Percentiles rank a stretch among this genome's conserved stretches.
Conservation (phyloP, 1,139 yeast genomes). For the Yamadazyma oceani region DNA sequence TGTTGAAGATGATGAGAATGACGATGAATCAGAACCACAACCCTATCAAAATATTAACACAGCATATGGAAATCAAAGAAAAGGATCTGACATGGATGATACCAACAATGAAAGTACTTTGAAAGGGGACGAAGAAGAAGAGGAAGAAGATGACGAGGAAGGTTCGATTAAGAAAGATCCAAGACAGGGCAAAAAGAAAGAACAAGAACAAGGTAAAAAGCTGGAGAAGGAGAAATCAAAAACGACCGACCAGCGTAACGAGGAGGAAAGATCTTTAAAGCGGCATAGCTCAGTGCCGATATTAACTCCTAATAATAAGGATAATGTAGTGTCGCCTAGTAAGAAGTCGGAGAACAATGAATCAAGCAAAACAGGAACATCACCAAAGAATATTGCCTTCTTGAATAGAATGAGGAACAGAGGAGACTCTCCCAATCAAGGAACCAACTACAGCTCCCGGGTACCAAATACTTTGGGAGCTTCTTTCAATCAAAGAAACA, state of each 20-base stretch:
- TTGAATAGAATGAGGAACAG: constrained; percentile 9
- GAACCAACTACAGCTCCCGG: not conserved
- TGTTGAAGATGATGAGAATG: constrained; percentile 18
- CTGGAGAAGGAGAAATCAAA: constrained; percentile 14
- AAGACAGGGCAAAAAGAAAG: constrained; percentile 10
- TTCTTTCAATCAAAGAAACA: constrained; percentile 5
- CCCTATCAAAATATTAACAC: not conserved
- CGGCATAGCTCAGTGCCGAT: constrained; percentile 13
- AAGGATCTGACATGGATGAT: constrained; percentile 6
- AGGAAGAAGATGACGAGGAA: not conserved
- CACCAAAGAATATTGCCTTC: constrained; percentile 12
- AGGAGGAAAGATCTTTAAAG: constrained; percentile 5
- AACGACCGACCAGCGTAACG: not conserved
- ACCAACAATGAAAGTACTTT: not conserved
- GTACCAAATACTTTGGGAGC: not conserved
- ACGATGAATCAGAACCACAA: constrained; percentile 3
- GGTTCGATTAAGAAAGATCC: not conserved
- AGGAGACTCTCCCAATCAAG: constrained; percentile 9
- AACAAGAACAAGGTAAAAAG: constrained; percentile 8
- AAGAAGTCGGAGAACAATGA: constrained; percentile 3
- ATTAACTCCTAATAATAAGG: constrained; percentile 4
- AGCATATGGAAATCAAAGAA: not conserved
- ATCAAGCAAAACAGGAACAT: constrained; percentile 5
- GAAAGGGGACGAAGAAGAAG: constrained; percentile 3
- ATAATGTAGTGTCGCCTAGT: constrained; percentile 6